Evolutionary conservation across 306 rosid genomes (phyloP).

Genomic region (Cucumis hystrix): DNA sequence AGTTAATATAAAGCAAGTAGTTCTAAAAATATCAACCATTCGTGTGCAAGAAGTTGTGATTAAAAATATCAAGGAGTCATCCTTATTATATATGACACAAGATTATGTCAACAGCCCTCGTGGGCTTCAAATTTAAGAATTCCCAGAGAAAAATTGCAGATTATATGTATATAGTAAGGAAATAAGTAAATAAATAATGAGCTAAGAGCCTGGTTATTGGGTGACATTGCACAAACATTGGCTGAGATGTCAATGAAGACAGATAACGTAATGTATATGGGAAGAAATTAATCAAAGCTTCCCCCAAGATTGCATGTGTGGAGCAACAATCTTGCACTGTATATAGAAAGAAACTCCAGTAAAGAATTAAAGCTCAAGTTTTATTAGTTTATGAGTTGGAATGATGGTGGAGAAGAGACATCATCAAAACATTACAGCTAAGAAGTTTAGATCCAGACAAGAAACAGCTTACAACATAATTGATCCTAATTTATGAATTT

Average conservation of each 20-base stretch:
- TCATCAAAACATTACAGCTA: slow-evolving; percentile 7
- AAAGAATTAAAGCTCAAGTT: neutral
- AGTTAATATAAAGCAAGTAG: neutral
- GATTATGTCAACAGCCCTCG: neutral
- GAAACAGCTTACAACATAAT: slow-evolving; percentile 3
- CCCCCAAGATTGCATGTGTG: neutral
- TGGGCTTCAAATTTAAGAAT: neutral
- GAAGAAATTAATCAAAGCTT: neutral
- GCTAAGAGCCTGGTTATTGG: neutral
- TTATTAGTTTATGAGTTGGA: neutral
- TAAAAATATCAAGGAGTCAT: neutral
- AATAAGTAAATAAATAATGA: neutral
- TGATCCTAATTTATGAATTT: neutral
- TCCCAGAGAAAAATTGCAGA: neutral
- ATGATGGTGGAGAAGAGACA: neutral
- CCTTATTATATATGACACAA: neutral
- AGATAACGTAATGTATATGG: neutral
- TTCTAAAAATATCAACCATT: neutral
- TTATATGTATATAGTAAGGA: neutral
- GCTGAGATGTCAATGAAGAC: neutral
- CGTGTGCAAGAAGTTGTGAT: neutral
- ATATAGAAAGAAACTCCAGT: neutral
- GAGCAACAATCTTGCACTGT: neutral
- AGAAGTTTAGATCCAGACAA: slow-evolving; percentile 17
- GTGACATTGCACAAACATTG: neutral